Conservation (phyloP, 192 early-diverging fungal species). For the Helicostylum pulchrum region DNA sequence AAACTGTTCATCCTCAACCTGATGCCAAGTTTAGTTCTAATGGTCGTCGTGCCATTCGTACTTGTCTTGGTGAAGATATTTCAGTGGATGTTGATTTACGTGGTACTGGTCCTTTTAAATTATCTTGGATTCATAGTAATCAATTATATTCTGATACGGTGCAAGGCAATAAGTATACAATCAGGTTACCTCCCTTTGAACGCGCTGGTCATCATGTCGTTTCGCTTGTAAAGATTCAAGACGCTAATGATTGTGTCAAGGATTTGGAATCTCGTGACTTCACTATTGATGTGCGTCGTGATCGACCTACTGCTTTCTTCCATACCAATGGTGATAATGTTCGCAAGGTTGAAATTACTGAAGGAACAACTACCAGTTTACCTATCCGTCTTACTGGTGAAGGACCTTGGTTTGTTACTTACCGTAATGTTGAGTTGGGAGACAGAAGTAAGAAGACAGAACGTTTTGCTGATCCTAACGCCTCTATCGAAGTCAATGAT, state of each 20-base stretch:
- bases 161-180: slow-evolving; percentile 23
- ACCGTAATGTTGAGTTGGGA: slow-evolving; percentile 24
- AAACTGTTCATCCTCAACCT: slow-evolving; percentile 46
- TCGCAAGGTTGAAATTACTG: slow-evolving; percentile 20
- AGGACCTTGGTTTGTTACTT: slow-evolving; percentile 39
- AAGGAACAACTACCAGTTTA: slow-evolving; percentile 30
- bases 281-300: slow-evolving; percentile 41
- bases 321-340: slow-evolving; percentile 18
- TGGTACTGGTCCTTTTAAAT: slow-evolving; percentile 36
- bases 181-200: slow-evolving; percentile 36
- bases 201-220: slow-evolving; percentile 39
- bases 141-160: slow-evolving; percentile 25
- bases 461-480: slow-evolving; percentile 30
- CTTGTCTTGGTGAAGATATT: slow-evolving; percentile 38
- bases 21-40: slow-evolving; percentile 29
- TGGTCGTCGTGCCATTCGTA: slow-evolving; percentile 10
- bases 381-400: slow-evolving; percentile 46
- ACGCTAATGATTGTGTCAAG: slow-evolving; percentile 40
- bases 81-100: slow-evolving; percentile 33
- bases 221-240: slow-evolving; percentile 37
- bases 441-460: background rate
- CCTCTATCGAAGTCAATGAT: slow-evolving; percentile 23
- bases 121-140: slow-evolving; percentile 35
- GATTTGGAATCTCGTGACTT: slow-evolving; percentile 35
- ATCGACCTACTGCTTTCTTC: slow-evolving; percentile 42